These are phyloP conservation scores for Leccinum uliginosum DNA, from an alignment of 768 basidiomycete species.

Conservation along the genomic window DNA sequence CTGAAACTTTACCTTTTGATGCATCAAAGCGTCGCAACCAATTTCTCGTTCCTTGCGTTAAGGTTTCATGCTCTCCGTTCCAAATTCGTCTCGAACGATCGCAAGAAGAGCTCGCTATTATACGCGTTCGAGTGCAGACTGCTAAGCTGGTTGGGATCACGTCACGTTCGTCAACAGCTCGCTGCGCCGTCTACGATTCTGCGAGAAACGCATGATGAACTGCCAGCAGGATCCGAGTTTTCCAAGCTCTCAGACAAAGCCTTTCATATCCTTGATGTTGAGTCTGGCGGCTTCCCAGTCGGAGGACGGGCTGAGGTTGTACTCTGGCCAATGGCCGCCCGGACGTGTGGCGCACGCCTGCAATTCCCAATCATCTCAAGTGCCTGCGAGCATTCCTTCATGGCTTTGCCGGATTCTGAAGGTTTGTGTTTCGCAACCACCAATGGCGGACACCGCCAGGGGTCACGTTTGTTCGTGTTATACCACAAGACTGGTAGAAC, in stretches of 20 bases:
- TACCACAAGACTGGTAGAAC: no score
- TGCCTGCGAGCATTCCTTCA: no score
- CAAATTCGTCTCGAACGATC: conserved; percentile 48
- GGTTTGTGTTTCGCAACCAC: no score
- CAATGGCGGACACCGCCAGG: no score
- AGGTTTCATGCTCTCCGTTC: conserved; percentile 97
- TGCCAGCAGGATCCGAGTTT: conserved; percentile 98
- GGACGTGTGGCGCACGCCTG: conserved; percentile 67
- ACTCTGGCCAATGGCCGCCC: conserved; percentile 90
- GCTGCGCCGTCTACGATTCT: background rate
- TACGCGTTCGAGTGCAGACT: conserved; percentile 97
- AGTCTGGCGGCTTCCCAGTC: conserved; percentile 95
- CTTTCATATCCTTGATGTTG: conserved; percentile 77
- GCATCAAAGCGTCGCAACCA: conserved; percentile 95
- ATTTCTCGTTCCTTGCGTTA: conserved; percentile 91
- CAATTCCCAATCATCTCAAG: no score
- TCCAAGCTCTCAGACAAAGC: conserved; percentile 88
- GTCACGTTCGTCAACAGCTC: background rate
- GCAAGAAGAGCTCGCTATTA: conserved; percentile 90
- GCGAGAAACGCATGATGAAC: conserved; percentile 74
- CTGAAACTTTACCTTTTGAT: conserved; percentile 71
- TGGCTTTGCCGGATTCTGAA: no score
- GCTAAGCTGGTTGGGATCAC: conserved; percentile 57
- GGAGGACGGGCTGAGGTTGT: conserved; percentile 92
- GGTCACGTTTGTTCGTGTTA: no score